These are phyloP conservation scores for Eucalyptus marginata DNA, from an alignment of 345 rosid genomes.

Conservation along the genomic window DNA sequence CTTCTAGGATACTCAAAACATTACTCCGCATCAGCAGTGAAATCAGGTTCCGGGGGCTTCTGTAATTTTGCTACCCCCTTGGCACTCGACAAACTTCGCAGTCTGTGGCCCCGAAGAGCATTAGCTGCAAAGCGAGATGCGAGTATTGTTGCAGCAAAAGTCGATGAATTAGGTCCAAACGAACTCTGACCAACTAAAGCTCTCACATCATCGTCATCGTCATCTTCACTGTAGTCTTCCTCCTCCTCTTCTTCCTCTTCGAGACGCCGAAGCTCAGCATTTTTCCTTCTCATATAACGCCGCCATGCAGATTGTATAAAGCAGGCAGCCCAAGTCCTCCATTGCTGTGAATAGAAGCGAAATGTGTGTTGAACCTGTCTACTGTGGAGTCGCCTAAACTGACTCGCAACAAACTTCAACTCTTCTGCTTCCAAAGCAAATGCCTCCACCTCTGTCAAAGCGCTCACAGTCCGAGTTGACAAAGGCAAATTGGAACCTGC, in stretches of 20 bases:
- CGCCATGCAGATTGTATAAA: slow-evolving; percentile 83
- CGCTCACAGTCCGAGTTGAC: slow-evolving; percentile 55
- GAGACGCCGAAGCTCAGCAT: slow-evolving; percentile 33
- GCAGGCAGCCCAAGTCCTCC: slow-evolving; percentile 91
- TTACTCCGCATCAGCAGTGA: slow-evolving; percentile 6
- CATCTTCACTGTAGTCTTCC: not conserved
- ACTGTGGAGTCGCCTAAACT: slow-evolving; percentile 83
- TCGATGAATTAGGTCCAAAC: slow-evolving; percentile 5
- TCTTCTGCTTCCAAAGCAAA: slow-evolving; percentile 85
- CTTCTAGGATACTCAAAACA: not conserved
- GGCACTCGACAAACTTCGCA: slow-evolving; percentile 4
- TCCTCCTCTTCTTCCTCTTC: slow-evolving; percentile 51
- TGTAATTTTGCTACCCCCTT: slow-evolving; percentile 30
- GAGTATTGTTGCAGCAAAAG: slow-evolving; percentile 48
- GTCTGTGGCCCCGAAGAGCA: slow-evolving; percentile 41
- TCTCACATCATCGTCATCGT: slow-evolving; percentile 11
- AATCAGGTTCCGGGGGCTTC: slow-evolving; percentile 86
- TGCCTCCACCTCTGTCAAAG: slow-evolving; percentile 75
- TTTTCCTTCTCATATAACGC: slow-evolving; percentile 44
- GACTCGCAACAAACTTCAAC: slow-evolving; percentile 76
- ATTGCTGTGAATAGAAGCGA: slow-evolving; percentile 86
- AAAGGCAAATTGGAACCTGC: slow-evolving; percentile 44
- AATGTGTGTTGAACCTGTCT: slow-evolving; percentile 79
- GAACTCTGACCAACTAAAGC: slow-evolving; percentile 3
- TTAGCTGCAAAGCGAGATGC: slow-evolving; percentile 78